Base-by-base conservation (phyloP, 768 basidiomycete species). In the Mycena pura region DNA sequence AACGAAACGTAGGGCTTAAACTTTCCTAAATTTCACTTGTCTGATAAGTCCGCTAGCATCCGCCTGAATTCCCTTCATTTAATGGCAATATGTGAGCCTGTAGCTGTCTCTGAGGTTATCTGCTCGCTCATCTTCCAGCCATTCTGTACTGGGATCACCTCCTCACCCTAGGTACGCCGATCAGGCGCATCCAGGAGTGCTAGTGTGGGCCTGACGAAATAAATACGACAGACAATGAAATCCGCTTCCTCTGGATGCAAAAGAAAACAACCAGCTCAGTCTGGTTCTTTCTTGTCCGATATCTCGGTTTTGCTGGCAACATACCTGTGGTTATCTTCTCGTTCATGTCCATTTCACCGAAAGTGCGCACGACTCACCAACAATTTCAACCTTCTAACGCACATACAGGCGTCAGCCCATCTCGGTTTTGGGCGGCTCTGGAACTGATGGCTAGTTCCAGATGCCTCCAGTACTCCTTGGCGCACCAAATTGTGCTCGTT, bases 241-340 rank as follows among this genome's bases (percentile, higher is more conserved):
- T 3, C 19, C 27, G 36, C 24, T 62, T 69, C 38, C 51, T 78
- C 15, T 78, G 77, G 77, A 62, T 60, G 41, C 68, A 62, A 22
- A 69, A 65, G 6, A 67, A 68, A 34, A 44, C 65, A 2, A 48
- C 70, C 2, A 68, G 70, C 10, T 17, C 52, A 3, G 51, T 70
- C 6, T 47, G 72, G 34, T 78, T 77, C 61, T 70, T 71, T 24
- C 28, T 70, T 13, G 73, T 77, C 54, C 74, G 76, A 1, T 78
- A 78, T 36, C 21, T 72, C 7, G 70, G 70, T 3, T 31, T 73
- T 15, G 28, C 68, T 13, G 68, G 66, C 24, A 62, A 59, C 27
- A 40, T 63, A 24, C 36, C 53, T 22, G 55, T 57, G 14, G 36
- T 54, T 17, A 25, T 59, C 3, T 55, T 59, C 62, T 61, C 60